Base-by-base conservation (phyloP, 1,284 basidiomycete species). In the Tausonia pullulans region DNA sequence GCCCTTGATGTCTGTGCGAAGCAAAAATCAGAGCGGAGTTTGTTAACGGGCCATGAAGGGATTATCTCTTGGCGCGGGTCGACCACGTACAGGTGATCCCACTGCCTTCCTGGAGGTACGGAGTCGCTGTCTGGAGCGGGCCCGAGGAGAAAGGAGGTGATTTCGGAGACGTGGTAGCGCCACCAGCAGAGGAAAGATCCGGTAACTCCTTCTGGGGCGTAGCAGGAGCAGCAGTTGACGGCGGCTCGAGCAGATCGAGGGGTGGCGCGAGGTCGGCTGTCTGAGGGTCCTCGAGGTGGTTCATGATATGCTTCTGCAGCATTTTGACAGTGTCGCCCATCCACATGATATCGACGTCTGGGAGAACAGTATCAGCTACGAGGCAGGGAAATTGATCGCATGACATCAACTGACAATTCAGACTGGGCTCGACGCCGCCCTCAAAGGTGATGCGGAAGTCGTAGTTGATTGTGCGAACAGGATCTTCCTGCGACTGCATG, bases 341-440 rank as follows among this genome's bases (percentile, higher is more conserved):
- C 60, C 60, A 61, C n/a, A 53, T 61, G 50, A 61, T 40, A 44
- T 61, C 50, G 4, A 14, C 49, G 60, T 61, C 60, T 61, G 58
- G 10, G 9, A 16, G 16, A n/a, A 60, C 6, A 2, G 5, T 4
- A 49, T 52, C 49, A 43, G 39, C 14, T 40, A 7, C 9, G n/a
- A 49, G 48, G 48, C n/a, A 49, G 7, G n/a, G 41, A n/a, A 53
- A 27, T 27, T 27, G 27, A 27, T 27, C 27, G 27, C 27, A 27
- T 27, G 27, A 27, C 27, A 27, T 27, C 27, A 27, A 27, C 60
- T 43, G 7, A 54, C 60, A 61, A 16, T 61, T 61, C 50, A 61
- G 60, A 14, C 50, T 53, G 4, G 48, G 50, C 5, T 61, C 60
- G 14, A 61, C 46, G 8, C 50, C 60, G 5, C 60, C 60, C 5